Evolutionary conservation across 1,139 yeast species (phyloP), one percentile per base, ranked within the genome.

Genomic region (Kurtzmaniella quercitrusa): DNA sequence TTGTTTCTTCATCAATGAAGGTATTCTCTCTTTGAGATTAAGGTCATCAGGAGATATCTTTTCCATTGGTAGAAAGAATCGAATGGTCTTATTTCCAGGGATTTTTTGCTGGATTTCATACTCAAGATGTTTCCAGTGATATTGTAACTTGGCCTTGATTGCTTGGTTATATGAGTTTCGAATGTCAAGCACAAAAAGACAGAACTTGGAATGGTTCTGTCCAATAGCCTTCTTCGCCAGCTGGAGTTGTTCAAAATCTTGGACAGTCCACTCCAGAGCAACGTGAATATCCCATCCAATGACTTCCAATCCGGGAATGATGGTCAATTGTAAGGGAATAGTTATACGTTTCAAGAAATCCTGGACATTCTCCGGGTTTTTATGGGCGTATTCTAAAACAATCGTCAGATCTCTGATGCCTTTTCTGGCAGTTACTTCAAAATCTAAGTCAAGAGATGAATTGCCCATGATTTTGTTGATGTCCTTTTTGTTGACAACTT

Each of bases 241-340:
- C 3, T 14, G 3, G 15, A 36, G 25, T 7, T 19, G 25, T 19
- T 39, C 14, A 17, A 37, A 55, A 2, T 58, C 63, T 37, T 54
- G 51, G 15, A 62, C 49, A 1, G 65, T 58, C 5, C 61, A 54
- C 6, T 62, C 57, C 37, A 61, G 59, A 3, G 78, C 57, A 0
- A 91, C 86, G 11, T 85, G 62, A 10, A 88, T 64, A 54, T 87
- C 94, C 59, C 85, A 85, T 3, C 88, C 85, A 1, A 85, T 82
- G 6, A 89, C 62, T 49, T 86, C 95, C 39, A 87, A 72, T 37
- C 90, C 80, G 2, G 90, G 79, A 50, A 79, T 73, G 1, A 88
- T 87, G 0, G 93, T 78, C 2, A 86, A 73, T 44, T 74, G 75
- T 23, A 89, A 63, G 0, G 95, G 93, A 3, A 88, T 72, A 3